Evolutionary conservation across 2,329 filamentous ascomycete species (phyloP).

Genomic region (Phialophora tarda): DNA sequence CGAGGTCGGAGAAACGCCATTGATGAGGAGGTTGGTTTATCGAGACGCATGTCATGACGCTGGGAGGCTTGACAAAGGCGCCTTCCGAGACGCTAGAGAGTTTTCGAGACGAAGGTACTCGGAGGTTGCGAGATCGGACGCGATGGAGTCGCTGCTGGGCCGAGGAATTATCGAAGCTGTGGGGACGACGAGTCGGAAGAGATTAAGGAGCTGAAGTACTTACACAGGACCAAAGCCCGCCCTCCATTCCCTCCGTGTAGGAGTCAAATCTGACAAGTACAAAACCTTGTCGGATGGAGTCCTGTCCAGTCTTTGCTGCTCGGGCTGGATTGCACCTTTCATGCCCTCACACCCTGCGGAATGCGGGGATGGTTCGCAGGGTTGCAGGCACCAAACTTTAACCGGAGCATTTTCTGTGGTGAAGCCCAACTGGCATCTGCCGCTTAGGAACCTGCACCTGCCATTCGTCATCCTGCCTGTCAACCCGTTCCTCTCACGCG

Average conservation of each 20-base stretch:
- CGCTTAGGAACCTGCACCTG: constrained; percentile 7
- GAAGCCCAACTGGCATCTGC: constrained; percentile 5
- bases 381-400: constrained; percentile 8
- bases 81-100: constrained; percentile 32
- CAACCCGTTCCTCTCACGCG: constrained; percentile 7
- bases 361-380: constrained; percentile 18
- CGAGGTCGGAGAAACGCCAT: constrained; percentile 29
- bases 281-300: background rate
- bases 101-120: constrained; percentile 25
- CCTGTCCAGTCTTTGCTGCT: background rate
- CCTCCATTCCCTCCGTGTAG: background rate
- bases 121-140: constrained; percentile 28
- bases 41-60: constrained; percentile 19
- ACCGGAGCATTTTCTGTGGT: constrained; percentile 5
- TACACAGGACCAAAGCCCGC: background rate
- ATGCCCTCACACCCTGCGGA: background rate
- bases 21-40: constrained; percentile 23
- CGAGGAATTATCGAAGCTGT: constrained; percentile 6
- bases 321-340: background rate
- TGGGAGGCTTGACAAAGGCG: background rate
- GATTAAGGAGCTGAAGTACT: background rate
- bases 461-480: constrained; percentile 13
- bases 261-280: background rate
- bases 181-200: background rate
- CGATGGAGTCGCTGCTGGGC: background rate